Evolutionary conservation across 2,329 filamentous ascomycete genomes (phyloP).

Genomic region (Pseudogymnoascus sp.): DNA sequence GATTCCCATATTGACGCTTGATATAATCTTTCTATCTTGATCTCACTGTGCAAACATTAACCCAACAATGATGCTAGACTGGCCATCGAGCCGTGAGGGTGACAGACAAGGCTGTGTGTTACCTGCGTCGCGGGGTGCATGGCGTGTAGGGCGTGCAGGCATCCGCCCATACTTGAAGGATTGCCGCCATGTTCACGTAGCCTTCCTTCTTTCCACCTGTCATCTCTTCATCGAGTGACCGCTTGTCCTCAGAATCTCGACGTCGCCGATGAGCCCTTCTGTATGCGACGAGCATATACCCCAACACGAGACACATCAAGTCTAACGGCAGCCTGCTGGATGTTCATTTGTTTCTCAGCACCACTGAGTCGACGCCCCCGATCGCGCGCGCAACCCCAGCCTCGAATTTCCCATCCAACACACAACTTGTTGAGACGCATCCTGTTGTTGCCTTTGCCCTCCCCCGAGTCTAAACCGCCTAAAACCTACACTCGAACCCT

Average conservation of each 20-base stretch:
- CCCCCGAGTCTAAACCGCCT: neutral
- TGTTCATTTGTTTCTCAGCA: constrained; percentile 13
- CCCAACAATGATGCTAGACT: neutral
- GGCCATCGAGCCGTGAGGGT: neutral
- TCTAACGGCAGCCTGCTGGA: neutral
- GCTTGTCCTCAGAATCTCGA: neutral
- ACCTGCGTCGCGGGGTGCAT: neutral
- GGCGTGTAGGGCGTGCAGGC: neutral
- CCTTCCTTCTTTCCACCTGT: neutral
- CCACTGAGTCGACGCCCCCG: constrained; percentile 12
- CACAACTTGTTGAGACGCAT: neutral
- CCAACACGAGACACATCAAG: neutral
- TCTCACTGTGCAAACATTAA: neutral
- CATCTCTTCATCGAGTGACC: neutral
- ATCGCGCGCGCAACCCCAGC: constrained; percentile 13
- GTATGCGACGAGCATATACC: neutral
- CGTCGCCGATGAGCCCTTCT: neutral
- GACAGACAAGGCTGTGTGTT: neutral
- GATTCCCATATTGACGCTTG: neutral
- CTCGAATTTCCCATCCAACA: neutral
- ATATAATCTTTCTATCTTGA: neutral
- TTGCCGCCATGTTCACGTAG: neutral
- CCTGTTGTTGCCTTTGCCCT: neutral
- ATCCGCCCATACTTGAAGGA: neutral
- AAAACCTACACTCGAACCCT: neutral